Base-by-base conservation (phyloP, 1,139 yeast genomes). In the Magnusiomyces tetraspermus region DNA sequence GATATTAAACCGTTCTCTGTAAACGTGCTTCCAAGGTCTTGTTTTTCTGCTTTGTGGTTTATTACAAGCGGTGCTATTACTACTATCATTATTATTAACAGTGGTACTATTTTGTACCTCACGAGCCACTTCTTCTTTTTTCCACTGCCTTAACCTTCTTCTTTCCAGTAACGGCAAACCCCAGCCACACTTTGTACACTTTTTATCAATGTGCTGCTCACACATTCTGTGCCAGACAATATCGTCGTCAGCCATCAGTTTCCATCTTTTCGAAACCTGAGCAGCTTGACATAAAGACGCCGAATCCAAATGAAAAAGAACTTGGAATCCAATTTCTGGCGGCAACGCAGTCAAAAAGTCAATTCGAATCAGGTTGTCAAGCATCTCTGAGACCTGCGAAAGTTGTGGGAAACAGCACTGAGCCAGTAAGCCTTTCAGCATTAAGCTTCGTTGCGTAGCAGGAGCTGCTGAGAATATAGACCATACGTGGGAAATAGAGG, bases 101-200 rank as follows among this genome's bases (percentile, higher is more conserved):
- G 48, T 50, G 38, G 51, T 43, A 17, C 41, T 45, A 17, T 50
- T 46, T 1, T 59, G 60, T 15, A n/a, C n/a, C n/a, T n/a, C n/a
- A 15, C 71, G 61, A 46, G 55, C 51, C 54, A 63, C 63, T 30
- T 68, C 64, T n/a, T 63, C 67, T 38, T 58, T 59, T 53, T 63
- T 66, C 30, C 65, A 58, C 48, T 65, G 65, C 22, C 69, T 61
- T 21, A 71, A 62, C 26, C 72, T 63, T 54, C 67, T 63, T 55
- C 70, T 66, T 57, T 72, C 76, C 79, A 92, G 79, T 57, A 92
- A 72, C 1, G 98, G 98, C 60, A 92, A 74, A 4, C 98, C 98
- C 98, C 98, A 92, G 11, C 98, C 98, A 73, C 98, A 92, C 66
- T 87, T 88, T 46, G 97, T 96, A 70, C 98, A 92, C 67, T 92